Evolutionary conservation across 2,329 filamentous ascomycete genomes (phyloP).

Genomic region (Xylariaceae sp.): DNA sequence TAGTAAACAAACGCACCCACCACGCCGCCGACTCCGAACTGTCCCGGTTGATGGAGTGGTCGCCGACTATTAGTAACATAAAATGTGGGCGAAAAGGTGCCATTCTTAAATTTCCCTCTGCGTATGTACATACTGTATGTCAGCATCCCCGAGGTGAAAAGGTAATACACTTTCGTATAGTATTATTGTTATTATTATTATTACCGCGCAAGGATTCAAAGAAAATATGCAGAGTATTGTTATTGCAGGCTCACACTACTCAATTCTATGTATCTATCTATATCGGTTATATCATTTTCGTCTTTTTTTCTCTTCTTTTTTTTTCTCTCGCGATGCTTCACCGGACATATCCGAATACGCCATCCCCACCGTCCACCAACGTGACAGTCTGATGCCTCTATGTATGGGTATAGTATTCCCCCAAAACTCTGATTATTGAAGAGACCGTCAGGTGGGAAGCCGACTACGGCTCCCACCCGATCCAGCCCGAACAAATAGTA

Average conservation of each 20-base stretch:
- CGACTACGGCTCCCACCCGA: constrained; percentile 8
- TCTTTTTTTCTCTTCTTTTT: no score
- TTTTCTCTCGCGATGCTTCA: not conserved
- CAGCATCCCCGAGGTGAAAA: constrained; percentile 15
- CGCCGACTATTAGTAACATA: not conserved
- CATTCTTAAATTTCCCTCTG: constrained; percentile 28
- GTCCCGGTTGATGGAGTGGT: not conserved
- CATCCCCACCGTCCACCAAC: not conserved
- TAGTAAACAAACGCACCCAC: no score
- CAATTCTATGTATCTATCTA: constrained; percentile 21
- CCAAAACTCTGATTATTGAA: not conserved
- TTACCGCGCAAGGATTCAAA: constrained; percentile 22
- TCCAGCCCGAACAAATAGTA: constrained; percentile 15
- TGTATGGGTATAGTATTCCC: not conserved
- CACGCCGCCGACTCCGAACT: not conserved
- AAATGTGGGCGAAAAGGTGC: not conserved
- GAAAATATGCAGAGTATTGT: constrained; percentile 17
- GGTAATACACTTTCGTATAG: constrained; percentile 14
- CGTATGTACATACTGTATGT: no score
- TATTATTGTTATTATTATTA: not conserved
- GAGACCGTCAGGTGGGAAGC: constrained; percentile 3
- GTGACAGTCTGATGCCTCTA: not conserved
- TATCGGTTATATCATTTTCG: constrained; percentile 25
- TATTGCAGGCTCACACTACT: constrained; percentile 15
- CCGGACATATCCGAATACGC: not conserved